Evolutionary conservation across 164 flowering plant genomes (phyloP), one percentile per base, ranked within the genome.

Genomic region (Dillenia turbinata): DNA sequence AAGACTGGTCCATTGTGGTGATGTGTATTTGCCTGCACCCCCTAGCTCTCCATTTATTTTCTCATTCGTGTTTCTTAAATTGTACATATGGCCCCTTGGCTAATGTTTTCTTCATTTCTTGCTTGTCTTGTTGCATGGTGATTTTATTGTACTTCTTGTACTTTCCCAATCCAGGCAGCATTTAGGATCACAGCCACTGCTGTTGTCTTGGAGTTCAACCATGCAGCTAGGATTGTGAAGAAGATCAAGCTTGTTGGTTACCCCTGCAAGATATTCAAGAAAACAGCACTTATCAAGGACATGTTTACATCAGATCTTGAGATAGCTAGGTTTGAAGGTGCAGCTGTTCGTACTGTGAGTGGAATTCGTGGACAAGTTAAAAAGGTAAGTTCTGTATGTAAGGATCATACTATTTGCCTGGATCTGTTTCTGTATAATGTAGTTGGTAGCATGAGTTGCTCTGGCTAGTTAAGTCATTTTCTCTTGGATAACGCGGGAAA

Each of bases 231-330:
- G 26, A 83, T 94, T 59, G 68, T 77, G 69, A 94, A 94, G 83
- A 94, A 94, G 76, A 75, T 94, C 55, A 94, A 94, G 83, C 76
- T 91, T 50, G 91, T 83, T 60, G 97, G 99, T 63, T 19, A 73
- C 47, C 92, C 99, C 15, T 83, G 88, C 80, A 94, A 89, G 75
- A 91, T 94, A 49, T 91, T 85, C 68, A 94, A 85, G 75, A 94
- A 91, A 69, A 94, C 99, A 1, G 99, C 97, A 12, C 78, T 91
- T 53, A 84, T 94, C 53, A 84, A 82, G 69, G 85, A 85, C 66
- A 89, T 94, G 97, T 94, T 94, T 71, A 91, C 87, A 68, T 94
- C 96, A 54, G 90, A 88, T 75, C 99, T 94, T 73, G 99, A 91
- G 77, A 72, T 91, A 64, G 96, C 96, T 54, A 79, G 81, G 76